Evolutionary conservation across 2,329 filamentous ascomycete species (phyloP).

Genomic region (Xylariaceae sp.): DNA sequence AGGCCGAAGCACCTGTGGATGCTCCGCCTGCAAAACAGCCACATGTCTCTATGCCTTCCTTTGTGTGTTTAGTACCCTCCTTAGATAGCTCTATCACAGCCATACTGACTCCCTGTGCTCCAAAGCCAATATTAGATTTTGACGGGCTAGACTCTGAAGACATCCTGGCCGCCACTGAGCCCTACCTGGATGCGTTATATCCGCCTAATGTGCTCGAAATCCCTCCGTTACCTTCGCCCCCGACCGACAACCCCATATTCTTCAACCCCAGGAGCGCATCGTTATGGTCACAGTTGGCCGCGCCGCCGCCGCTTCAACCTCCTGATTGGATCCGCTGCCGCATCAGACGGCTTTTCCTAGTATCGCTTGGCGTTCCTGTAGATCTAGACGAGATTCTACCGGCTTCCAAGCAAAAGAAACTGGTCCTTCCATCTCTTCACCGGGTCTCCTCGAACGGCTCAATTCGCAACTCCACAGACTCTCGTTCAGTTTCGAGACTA

Average conservation of each 20-base stretch:
- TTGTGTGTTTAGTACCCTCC: conserved; percentile 41
- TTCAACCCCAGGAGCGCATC: conserved; percentile 82
- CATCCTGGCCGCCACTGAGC: conserved; percentile 55
- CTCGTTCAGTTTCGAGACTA: conserved; percentile 43
- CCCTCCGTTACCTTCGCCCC: conserved; percentile 45
- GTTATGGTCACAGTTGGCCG: conserved; percentile 93
- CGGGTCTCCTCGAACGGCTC: conserved; percentile 45
- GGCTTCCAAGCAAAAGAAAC: conserved; percentile 95
- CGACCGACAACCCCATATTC: conserved; percentile 61
- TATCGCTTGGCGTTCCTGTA: conserved; percentile 91
- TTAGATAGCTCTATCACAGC: conserved; percentile 31
- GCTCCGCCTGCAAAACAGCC: conserved; percentile 33
- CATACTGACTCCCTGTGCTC: conserved; percentile 25
- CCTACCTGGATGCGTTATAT: conserved; percentile 64
- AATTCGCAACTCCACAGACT: conserved; percentile 51
- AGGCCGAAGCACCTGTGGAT: conserved; percentile 39
- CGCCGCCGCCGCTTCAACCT: conserved; percentile 87
- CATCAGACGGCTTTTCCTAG: conserved; percentile 89
- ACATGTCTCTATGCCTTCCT: conserved; percentile 34
- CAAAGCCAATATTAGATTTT: conserved; percentile 63
- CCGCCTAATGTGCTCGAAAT: conserved; percentile 51
- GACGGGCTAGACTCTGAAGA: conserved; percentile 56
- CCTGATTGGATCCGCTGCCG: conserved; percentile 97
- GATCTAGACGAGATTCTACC: conserved; percentile 96
- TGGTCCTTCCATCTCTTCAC: conserved; percentile 72